Evolutionary conservation across 257 asterid species (phyloP), one percentile per base, ranked within the genome.

Genomic region (Salvia rosmarinus): DNA sequence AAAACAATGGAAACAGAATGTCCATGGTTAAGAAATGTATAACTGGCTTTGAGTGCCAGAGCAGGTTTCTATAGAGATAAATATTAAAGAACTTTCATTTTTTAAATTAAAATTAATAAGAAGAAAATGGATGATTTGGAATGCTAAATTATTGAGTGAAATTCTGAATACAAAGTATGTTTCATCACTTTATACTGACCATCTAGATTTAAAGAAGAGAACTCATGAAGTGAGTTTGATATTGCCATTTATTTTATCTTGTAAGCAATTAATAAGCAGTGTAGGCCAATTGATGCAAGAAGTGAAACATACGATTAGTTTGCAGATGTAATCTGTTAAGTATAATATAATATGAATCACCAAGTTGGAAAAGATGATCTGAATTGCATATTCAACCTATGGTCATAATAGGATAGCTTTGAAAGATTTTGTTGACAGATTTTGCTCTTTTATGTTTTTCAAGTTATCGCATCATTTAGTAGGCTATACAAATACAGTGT

Each of bases 1-100:
- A 42, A 52, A 37, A 21, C 28, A 40, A 65, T 34, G 67, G n/a
- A 64, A 55, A 61, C 32, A 34, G 32, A 68, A 23, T 67, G 23
- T 30, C 28, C 51, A 50, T 67, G 60, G 19, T 59, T 16, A 21
- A 2, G 21, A 40, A 68, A 50, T 37, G 59, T 10, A 54, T 7
- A 17, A 17, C 56, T 16, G 9, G 42, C 9, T 37, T 37, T n/a
- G 25, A 50, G 23, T n/a, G 50, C 30, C 64, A n/a, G 7, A 5
- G 4, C 21, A 39, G 4, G 59, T 28, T 49, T 16, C 32, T 12
- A 46, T 10, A 65, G 21, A 4, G 17, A n/a, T 5, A n/a, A 25
- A 23, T 47, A 21, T 28, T 40, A 25, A 6, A 23, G 58, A 23
- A 61, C 11, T 14, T 62, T 59, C 16, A 49, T 49, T 47, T 13